These are phyloP conservation scores for Fusarium redolens DNA, from an alignment of 2,329 filamentous ascomycete species.

Conservation along the genomic window DNA sequence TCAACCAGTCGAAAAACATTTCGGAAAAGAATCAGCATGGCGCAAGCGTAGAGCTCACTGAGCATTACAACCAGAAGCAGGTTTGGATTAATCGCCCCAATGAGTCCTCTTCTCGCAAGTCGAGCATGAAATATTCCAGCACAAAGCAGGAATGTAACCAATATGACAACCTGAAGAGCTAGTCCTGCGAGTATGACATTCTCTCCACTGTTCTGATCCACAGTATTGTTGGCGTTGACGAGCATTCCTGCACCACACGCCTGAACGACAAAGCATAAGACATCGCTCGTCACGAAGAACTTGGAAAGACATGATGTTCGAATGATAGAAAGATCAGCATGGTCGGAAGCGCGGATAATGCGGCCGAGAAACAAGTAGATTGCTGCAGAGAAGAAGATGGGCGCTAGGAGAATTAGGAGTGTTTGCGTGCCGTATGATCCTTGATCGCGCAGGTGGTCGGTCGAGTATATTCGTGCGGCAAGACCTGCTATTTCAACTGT, in stretches of 20 bases:
- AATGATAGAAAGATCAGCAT: background rate
- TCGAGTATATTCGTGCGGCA: background rate
- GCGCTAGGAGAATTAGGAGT: background rate
- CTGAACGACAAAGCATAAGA: background rate
- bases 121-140: background rate
- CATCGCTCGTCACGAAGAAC: background rate
- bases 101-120: background rate
- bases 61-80: background rate
- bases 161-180: background rate
- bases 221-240: background rate
- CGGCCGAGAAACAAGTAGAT: slow-evolving; percentile 4
- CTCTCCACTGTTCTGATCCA: background rate
- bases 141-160: background rate
- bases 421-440: background rate
- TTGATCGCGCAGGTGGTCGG: background rate
- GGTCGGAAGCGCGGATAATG: background rate
- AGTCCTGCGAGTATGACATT: background rate
- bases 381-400: background rate
- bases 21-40: background rate
- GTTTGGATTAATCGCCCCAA: background rate
- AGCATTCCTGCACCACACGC: background rate
- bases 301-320: background rate
- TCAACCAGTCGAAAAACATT: background rate
- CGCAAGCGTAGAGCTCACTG: background rate
- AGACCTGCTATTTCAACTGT: background rate